Conservation (phyloP, 2,329 filamentous ascomycete species). For the Myotisia sp. region DNA sequence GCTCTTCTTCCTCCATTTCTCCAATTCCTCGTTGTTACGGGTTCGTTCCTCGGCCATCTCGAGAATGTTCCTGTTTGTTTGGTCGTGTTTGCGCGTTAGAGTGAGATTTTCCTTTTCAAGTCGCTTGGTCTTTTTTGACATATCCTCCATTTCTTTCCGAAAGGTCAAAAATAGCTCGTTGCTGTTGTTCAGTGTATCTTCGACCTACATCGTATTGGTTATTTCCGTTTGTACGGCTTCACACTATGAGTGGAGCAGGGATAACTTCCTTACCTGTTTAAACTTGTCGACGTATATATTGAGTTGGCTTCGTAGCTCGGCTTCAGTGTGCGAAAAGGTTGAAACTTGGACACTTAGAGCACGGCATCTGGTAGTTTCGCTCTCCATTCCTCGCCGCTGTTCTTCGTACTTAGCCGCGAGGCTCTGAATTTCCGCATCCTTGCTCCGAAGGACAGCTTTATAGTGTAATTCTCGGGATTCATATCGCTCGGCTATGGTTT, state of each 20-base stretch:
- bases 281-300: slow-evolving; percentile 99
- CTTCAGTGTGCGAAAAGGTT: slow-evolving; percentile 90
- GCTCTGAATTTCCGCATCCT: slow-evolving; percentile 89
- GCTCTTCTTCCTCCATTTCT: slow-evolving; percentile 69
- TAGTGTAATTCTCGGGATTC: slow-evolving; percentile 91
- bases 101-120: slow-evolving; percentile 92
- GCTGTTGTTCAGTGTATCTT: slow-evolving; percentile 95
- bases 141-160: slow-evolving; percentile 98
- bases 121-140: slow-evolving; percentile 97
- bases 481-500: slow-evolving; percentile 91
- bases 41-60: slow-evolving; percentile 92
- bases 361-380: slow-evolving; percentile 63
- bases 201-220: slow-evolving; percentile 54
- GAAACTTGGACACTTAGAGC: slow-evolving; percentile 83
- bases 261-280: slow-evolving; percentile 68
- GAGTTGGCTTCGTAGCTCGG: slow-evolving; percentile 81
- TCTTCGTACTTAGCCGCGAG: slow-evolving; percentile 79
- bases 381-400: slow-evolving; percentile 75
- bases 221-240: not conserved
- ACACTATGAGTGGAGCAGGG: not conserved
- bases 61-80: slow-evolving; percentile 85
- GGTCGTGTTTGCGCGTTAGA: slow-evolving; percentile 81
- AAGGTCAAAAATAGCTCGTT: slow-evolving; percentile 96
- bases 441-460: slow-evolving; percentile 77
- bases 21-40: slow-evolving; percentile 58